Conservation (phyloP, 257 asterid genomes). For the Solanum phureja region DNA sequence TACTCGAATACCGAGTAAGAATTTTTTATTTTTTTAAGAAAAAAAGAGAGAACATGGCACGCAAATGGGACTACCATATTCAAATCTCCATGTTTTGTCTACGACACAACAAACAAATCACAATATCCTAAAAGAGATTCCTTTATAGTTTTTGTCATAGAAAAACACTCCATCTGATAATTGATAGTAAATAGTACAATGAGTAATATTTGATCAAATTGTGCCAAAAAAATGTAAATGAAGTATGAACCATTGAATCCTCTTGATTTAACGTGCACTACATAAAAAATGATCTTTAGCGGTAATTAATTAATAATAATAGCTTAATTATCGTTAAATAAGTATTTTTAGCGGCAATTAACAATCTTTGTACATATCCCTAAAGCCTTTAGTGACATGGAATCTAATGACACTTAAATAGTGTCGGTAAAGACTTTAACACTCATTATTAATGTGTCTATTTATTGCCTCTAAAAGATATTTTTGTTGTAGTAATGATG, state of each 20-base stretch:
- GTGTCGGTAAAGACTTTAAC: no score
- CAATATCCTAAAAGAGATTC: not conserved
- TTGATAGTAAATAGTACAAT: not conserved
- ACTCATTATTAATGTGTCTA: no score
- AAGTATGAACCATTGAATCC: not conserved
- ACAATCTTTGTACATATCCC: no score
- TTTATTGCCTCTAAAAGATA: no score
- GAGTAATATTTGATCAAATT: not conserved
- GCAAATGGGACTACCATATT: not conserved
- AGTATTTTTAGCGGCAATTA: no score
- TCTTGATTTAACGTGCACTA: not conserved
- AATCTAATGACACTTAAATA: no score
- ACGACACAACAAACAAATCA: not conserved
- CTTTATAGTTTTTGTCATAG: not conserved
- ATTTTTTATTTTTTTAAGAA: no score
- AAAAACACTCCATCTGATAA: not conserved
- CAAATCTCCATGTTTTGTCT: not conserved
- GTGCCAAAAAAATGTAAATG: not conserved
- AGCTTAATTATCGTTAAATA: no score
- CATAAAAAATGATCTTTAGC: no score
- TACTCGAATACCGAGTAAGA: fast-evolving
- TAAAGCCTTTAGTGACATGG: no score
- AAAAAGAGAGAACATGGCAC: not conserved
- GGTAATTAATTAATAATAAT: no score
- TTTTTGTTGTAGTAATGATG: not conserved